A percentile compares a stretch with the other conserved stretches of the same genome.
Evolutionary conservation across 169 alveolate genomes (phyloP).

Genomic region (Eimeria sp.): DNA sequence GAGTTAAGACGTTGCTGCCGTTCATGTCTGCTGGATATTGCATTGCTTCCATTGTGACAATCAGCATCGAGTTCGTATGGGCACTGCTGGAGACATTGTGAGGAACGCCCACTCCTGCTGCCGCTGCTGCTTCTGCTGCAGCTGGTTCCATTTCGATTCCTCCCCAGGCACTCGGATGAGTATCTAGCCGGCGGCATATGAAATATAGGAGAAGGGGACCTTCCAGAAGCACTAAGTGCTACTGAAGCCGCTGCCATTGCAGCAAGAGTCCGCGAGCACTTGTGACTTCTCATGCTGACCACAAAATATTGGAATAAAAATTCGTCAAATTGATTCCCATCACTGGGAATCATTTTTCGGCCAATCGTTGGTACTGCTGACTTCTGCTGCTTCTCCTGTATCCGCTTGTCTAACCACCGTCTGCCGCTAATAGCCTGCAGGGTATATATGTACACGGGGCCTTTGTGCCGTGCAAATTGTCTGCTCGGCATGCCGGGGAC

Average conservation of each 20-base stretch:
- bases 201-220: background rate
- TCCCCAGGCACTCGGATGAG: background rate
- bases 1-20: slow-evolving; percentile 9
- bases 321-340: slow-evolving; percentile 22
- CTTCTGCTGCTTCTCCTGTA: slow-evolving; percentile 39
- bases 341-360: background rate
- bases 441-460: slow-evolving; percentile 79
- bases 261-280: slow-evolving; percentile 44
- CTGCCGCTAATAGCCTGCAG: slow-evolving; percentile 83
- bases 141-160: slow-evolving; percentile 22
- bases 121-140: slow-evolving; percentile 53
- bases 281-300: slow-evolving; percentile 42
- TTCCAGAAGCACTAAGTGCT: background rate
- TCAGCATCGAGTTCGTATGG: background rate
- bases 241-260: slow-evolving; percentile 71
- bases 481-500: background rate
- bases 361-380: background rate
- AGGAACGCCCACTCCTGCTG: slow-evolving; percentile 3
- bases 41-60: slow-evolving; percentile 3
- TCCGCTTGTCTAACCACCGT: slow-evolving; percentile 71
- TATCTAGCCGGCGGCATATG: background rate
- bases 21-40: background rate
- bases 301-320: slow-evolving; percentile 4
- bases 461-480: slow-evolving; percentile 14
- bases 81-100: background rate